Evolutionary conservation across 2,329 filamentous ascomycete species (phyloP).

Genomic region (Colletotrichum echinochloae): DNA sequence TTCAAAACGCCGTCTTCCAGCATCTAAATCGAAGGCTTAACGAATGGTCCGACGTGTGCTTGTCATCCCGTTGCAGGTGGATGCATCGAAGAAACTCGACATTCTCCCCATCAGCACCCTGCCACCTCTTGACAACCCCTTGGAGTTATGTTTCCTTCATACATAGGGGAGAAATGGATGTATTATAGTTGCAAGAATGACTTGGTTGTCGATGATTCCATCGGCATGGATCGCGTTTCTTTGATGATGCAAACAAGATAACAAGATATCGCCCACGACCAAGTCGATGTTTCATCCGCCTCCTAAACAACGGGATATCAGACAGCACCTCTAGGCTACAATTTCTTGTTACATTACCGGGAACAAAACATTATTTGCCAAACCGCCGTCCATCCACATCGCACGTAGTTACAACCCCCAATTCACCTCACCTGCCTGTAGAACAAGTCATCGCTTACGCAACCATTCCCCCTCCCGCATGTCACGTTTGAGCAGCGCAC

Average conservation of each 20-base stretch:
- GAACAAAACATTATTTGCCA: too few species aligned
- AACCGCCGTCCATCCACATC: too few species aligned
- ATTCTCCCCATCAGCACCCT: not conserved
- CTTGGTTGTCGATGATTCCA: too few species aligned
- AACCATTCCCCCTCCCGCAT: not conserved
- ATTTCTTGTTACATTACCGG: too few species aligned
- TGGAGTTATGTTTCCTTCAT: not conserved
- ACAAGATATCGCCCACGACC: not conserved
- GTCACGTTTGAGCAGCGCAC: not conserved
- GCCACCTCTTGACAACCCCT: not conserved
- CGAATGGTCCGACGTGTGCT: not conserved
- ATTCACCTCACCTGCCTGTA: too few species aligned
- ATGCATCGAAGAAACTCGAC: not conserved
- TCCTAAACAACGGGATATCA: not conserved
- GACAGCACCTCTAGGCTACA: too few species aligned
- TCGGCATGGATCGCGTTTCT: too few species aligned
- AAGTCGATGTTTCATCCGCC: not conserved
- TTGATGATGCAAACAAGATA: not conserved
- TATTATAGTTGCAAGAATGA: not conserved
- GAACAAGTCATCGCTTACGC: not conserved
- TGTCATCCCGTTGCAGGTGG: not conserved
- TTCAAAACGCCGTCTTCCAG: too few species aligned
- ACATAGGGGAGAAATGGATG: not conserved
- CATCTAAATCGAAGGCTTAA: not conserved
- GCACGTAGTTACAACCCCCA: too few species aligned